Evolutionary conservation across 257 asterid species (phyloP).

Genomic region (Solanum sejunctum): DNA sequence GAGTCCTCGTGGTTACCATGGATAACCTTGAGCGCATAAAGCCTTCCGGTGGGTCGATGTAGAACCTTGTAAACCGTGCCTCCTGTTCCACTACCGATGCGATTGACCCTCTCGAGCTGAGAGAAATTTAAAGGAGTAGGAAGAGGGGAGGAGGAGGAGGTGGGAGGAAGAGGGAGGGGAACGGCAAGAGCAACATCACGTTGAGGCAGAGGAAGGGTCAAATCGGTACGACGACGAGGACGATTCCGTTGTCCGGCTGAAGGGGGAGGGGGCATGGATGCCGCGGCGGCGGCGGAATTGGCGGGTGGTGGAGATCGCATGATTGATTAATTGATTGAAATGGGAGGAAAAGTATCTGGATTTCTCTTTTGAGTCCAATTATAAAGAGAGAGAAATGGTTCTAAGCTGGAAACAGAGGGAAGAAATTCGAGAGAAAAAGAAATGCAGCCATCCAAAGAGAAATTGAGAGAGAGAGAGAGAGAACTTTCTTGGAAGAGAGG

Average conservation of each 20-base stretch:
- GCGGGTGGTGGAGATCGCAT: slow-evolving; percentile 44
- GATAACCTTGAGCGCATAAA: slow-evolving; percentile 71
- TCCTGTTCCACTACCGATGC: slow-evolving; percentile 86
- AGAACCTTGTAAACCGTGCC: slow-evolving; percentile 88
- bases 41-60: slow-evolving; percentile 55
- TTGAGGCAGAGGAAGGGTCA: slow-evolving; percentile 72
- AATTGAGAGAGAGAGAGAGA: slow-evolving; percentile 2
- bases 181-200: slow-evolving; percentile 64
- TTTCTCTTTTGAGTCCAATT: background rate
- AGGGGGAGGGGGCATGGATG: slow-evolving; percentile 2
- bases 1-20: slow-evolving; percentile 80
- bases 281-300: slow-evolving; percentile 3
- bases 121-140: slow-evolving; percentile 32
- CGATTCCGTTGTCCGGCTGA: slow-evolving; percentile 6
- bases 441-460: background rate
- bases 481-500: slow-evolving; percentile 22
- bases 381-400: background rate
- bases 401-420: background rate
- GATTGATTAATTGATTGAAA: background rate
- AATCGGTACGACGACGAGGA: slow-evolving; percentile 33
- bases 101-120: slow-evolving; percentile 63
- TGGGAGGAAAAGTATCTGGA: background rate
- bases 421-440: background rate
- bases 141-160: slow-evolving; percentile 5
- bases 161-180: slow-evolving; percentile 59